Percentiles rank a stretch among this genome's conserved stretches.
phyloP scores from a whole-genome alignment of 2,329 filamentous ascomycete species.

The Fusarium euwallaceae region DNA sequence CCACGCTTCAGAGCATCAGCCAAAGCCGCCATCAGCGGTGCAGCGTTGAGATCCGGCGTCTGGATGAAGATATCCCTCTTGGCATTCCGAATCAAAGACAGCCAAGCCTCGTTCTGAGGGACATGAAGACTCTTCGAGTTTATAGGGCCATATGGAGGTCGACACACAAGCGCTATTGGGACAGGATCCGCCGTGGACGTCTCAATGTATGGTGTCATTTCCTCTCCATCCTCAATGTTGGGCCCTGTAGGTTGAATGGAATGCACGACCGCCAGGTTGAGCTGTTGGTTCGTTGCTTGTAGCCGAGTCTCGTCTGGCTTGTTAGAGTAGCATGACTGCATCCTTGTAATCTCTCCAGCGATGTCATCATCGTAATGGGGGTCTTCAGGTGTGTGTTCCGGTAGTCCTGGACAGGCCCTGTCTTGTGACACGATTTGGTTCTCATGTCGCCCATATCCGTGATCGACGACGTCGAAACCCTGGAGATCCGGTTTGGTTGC shows the following conservation, averaged over 20 bases:
- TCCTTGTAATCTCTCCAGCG: slow-evolving; percentile 70
- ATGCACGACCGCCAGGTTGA: slow-evolving; percentile 72
- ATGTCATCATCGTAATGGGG: slow-evolving; percentile 75
- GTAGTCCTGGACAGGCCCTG: slow-evolving; percentile 46
- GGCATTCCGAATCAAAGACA: slow-evolving; percentile 77
- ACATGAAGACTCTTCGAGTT: slow-evolving; percentile 72
- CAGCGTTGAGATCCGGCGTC: slow-evolving; percentile 81
- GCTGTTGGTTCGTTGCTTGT: slow-evolving; percentile 72
- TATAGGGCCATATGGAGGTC: slow-evolving; percentile 74
- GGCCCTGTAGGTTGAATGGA: slow-evolving; percentile 66
- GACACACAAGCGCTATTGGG: slow-evolving; percentile 79
- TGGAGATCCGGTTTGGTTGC: slow-evolving; percentile 7
- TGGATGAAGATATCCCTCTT: slow-evolving; percentile 78
- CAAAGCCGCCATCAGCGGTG: slow-evolving; percentile 74
- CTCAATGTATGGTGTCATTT: slow-evolving; percentile 75
- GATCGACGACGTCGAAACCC: neutral
- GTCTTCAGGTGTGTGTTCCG: slow-evolving; percentile 69
- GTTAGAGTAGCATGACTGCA: slow-evolving; percentile 69
- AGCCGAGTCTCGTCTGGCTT: slow-evolving; percentile 65
- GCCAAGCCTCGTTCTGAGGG: slow-evolving; percentile 82
- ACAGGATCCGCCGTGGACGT: slow-evolving; percentile 63
- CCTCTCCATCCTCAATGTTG: slow-evolving; percentile 63
- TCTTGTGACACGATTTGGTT: neutral
- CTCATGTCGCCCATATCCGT: neutral
- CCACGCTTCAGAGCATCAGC: slow-evolving; percentile 75